Percentiles rank a stretch among this genome's conserved stretches.
phyloP scores from a whole-genome alignment of 148 eudicot genomes.

The Rhododendron mucronatum region DNA sequence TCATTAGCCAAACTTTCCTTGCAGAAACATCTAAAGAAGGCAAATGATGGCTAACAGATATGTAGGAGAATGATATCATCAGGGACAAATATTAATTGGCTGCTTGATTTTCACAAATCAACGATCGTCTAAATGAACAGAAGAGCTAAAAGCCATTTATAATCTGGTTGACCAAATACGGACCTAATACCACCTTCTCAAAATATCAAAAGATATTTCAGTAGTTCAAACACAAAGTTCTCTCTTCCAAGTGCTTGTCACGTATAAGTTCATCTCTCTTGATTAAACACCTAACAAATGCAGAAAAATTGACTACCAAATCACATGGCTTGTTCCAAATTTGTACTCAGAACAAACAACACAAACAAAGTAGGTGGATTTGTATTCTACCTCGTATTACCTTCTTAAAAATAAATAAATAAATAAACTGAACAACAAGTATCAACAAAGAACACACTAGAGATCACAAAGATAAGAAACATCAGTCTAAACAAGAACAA shows the following conservation, averaged over 20 bases:
- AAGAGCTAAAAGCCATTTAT: not conserved
- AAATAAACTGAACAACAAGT: not conserved
- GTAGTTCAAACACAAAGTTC: not conserved
- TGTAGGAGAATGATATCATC: not conserved
- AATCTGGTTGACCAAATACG: not conserved
- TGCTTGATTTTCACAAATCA: not conserved
- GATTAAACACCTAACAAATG: not conserved
- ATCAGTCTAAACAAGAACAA: not conserved
- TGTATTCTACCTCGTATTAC: not conserved
- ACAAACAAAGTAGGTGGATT: not conserved
- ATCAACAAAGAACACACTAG: not conserved
- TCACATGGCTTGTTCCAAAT: not conserved
- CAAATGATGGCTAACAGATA: not conserved
- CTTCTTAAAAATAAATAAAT: not conserved
- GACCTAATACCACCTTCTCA: not conserved
- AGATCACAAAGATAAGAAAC: not conserved
- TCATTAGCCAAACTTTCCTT: constrained; percentile 3
- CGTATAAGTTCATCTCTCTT: not conserved
- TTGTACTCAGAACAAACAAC: not conserved
- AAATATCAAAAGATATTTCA: not conserved
- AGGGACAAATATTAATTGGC: not conserved
- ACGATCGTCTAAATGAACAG: not conserved
- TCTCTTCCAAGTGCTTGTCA: not conserved
- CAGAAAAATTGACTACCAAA: not conserved
- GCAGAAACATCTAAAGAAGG: not conserved